Evolutionary conservation across 805 yeast genomes (phyloP).

Genomic region (Suhomyces sp.): DNA sequence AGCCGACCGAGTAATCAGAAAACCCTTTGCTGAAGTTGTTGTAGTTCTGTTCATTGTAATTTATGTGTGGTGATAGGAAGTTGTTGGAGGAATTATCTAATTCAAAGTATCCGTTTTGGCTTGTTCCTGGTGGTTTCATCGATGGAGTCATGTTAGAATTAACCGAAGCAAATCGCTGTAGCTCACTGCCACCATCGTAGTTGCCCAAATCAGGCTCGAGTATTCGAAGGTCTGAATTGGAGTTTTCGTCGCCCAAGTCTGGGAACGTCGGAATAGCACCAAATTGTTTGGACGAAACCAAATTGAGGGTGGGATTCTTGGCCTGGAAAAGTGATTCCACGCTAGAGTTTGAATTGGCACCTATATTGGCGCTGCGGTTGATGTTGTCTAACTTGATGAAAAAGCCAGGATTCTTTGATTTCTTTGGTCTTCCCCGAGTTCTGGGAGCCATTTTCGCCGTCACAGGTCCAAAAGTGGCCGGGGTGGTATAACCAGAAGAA

Average conservation of each 20-base stretch:
- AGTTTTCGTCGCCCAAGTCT: constrained; percentile 9
- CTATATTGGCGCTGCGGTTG: constrained; percentile 4
- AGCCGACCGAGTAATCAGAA: constrained; percentile 1
- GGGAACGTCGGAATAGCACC: constrained; percentile 12
- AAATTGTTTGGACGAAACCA: constrained; percentile 15
- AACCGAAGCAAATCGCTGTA: constrained; percentile 7
- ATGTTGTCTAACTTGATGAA: constrained; percentile 13
- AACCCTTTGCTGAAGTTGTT: constrained; percentile 6
- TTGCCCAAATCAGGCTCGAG: constrained; percentile 17
- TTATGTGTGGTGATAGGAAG: constrained; percentile 7
- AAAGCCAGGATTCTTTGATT: constrained; percentile 8
- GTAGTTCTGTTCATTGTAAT: constrained; percentile 5
- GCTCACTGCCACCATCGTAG: constrained; percentile 5
- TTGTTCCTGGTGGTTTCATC: constrained; percentile 30
- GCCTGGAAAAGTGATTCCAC: constrained; percentile 9
- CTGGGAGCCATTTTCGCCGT: neutral
- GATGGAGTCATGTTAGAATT: constrained; percentile 26
- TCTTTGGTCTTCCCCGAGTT: constrained; percentile 6
- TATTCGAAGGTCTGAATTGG: constrained; percentile 11
- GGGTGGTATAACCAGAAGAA: neutral
- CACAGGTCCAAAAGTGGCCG: neutral
- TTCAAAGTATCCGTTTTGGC: constrained; percentile 15
- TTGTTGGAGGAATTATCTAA: neutral
- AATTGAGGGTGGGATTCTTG: constrained; percentile 1
- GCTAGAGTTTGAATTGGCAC: constrained; percentile 1